phyloP scores from a whole-genome alignment of 2,329 filamentous ascomycete species.

The Ampelomyces quisqualis region DNA sequence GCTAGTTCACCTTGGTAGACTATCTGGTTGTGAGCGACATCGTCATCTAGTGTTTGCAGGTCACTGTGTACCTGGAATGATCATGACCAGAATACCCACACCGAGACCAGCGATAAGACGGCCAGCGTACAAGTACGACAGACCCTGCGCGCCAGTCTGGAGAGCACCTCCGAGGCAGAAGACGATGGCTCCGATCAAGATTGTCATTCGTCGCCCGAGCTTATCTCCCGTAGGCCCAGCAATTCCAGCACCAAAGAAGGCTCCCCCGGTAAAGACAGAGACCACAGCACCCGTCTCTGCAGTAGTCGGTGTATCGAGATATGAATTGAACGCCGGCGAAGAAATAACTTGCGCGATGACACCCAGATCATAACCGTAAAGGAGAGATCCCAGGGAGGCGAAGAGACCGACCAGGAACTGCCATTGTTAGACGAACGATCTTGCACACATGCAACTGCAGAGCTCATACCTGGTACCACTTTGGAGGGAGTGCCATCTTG shows the following conservation, averaged over 20 bases:
- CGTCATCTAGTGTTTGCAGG: background rate
- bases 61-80: constrained; percentile 52
- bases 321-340: constrained; percentile 44
- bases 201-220: constrained; percentile 70
- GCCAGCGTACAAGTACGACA: constrained; percentile 68
- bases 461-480: constrained; percentile 56
- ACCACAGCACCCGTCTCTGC: constrained; percentile 67
- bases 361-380: constrained; percentile 62
- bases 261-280: constrained; percentile 74
- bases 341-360: constrained; percentile 60
- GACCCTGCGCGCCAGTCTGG: constrained; percentile 65
- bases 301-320: constrained; percentile 43
- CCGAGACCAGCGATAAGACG: constrained; percentile 68
- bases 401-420: constrained; percentile 61
- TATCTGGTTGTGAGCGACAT: too few species aligned
- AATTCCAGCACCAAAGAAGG: constrained; percentile 67
- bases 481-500: constrained; percentile 56
- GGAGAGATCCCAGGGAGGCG: constrained; percentile 59
- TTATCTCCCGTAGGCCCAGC: constrained; percentile 65
- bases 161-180: constrained; percentile 72
- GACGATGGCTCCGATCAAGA: constrained; percentile 67
- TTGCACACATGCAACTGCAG: background rate
- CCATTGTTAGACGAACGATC: constrained; percentile 4
- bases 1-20: constrained; percentile 78
- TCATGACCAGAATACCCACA: constrained; percentile 63